Percentiles rank a stretch among this genome's conserved stretches.
phyloP scores from a whole-genome alignment of 2,329 filamentous ascomycete species.

The Aspergillus bombycis region DNA sequence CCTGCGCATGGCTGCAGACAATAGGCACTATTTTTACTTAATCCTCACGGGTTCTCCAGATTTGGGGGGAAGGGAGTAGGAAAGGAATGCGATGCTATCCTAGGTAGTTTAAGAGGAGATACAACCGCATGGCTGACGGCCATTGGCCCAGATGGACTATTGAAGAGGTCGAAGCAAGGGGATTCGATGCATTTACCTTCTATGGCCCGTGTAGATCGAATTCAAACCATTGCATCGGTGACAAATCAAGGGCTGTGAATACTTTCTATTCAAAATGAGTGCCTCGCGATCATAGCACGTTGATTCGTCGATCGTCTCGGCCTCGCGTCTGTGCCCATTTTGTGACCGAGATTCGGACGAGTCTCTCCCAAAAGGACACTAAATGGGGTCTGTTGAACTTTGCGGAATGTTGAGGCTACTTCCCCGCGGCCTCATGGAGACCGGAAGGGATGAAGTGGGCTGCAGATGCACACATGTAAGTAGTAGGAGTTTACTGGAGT shows the following conservation, averaged over 20 bases:
- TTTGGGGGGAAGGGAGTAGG: not conserved
- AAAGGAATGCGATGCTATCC: not conserved
- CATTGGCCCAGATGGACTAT: constrained; percentile 35
- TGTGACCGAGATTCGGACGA: constrained; percentile 35
- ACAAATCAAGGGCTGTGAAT: constrained; percentile 40
- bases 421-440: constrained; percentile 26
- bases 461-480: constrained; percentile 7
- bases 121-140: constrained; percentile 14
- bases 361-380: not conserved
- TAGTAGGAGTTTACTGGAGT: not conserved
- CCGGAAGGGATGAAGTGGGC: constrained; percentile 8
- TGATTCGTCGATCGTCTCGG: constrained; percentile 36
- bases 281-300: constrained; percentile 24
- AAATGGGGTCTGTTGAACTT: constrained; percentile 22
- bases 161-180: constrained; percentile 39
- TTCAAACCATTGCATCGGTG: constrained; percentile 28
- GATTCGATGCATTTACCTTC: constrained; percentile 26
- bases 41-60: not conserved
- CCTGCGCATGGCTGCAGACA: constrained; percentile 20
- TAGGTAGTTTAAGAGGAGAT: not conserved
- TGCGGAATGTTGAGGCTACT: constrained; percentile 24
- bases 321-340: constrained; percentile 29
- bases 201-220: constrained; percentile 36
- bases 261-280: constrained; percentile 11
- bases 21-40: constrained; percentile 15